Base-by-base conservation (phyloP, 148 eudicot genomes). In the Chenopodium album region DNA sequence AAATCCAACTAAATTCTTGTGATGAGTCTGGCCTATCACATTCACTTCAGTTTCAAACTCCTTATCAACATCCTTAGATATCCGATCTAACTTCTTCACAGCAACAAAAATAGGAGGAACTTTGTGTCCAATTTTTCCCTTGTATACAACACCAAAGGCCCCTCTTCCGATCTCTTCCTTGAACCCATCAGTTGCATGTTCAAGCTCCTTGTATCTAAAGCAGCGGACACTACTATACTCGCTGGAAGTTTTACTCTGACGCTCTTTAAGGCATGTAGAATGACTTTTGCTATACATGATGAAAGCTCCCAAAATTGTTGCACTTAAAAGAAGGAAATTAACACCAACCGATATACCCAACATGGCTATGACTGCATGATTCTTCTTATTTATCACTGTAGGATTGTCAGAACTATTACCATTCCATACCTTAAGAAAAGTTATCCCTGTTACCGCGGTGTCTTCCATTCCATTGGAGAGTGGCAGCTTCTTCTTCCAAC, bases 11-110 rank as follows among this genome's bases (percentile, higher is more conserved):
- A 90, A 72, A 63, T 90, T 87, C 81, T 81, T 85, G 81, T 88
- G 91, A 74, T 86, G 87, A 60, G 89, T 90, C 79, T 62, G 83
- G 59, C 87, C 89, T 23, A 90, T 90, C 1, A 64, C 87, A 31
- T 84, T 87, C 5, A 90, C 90, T 77, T 90, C 90, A 12, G 87
- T 67, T 56, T 73, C 73, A 62, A 89, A 88, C 76, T 89, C 93
- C 79, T 89, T 91, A 31, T 88, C 90, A 83, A 75, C 82, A 59
- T 88, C 86, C 82, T 82, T 62, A 83, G 44, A 76, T 56, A 50
- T 37, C 29, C 77, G 31, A 13, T 82, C 63, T 59, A 82, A 37
- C 63, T 44, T 76, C 71, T 82, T 71, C 8, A 82, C 78, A 20
- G 80, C 84, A 22, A 82, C 59, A 8, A 9, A 2, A 2, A 17